phyloP scores from a whole-genome alignment of 208 protist genomes.

The Crithidia expoeki region DNA sequence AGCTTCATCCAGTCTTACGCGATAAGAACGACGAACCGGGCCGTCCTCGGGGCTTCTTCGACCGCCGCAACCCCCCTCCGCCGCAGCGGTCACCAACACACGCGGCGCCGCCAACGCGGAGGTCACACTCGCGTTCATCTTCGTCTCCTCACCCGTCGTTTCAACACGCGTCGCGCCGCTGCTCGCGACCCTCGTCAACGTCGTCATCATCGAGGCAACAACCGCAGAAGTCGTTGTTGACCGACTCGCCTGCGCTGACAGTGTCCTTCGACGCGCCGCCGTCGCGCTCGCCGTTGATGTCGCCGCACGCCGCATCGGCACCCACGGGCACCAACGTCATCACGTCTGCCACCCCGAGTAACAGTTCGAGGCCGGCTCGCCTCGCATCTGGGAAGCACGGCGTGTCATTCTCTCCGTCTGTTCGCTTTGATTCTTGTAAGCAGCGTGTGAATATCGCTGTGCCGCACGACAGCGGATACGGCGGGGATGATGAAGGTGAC shows the following conservation, averaged over 20 bases:
- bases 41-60: not conserved
- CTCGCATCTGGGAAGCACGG: not conserved
- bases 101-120: not conserved
- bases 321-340: not conserved
- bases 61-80: not conserved
- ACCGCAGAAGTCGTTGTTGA: not conserved
- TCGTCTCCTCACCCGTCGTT: not conserved
- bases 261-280: not conserved
- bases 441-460: conserved; percentile 26
- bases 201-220: conserved; percentile 2
- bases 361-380: not conserved
- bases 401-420: conserved; percentile 25
- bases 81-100: not conserved
- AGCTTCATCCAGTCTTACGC: not conserved
- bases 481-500: conserved; percentile 3
- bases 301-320: not conserved
- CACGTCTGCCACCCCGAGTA: not conserved
- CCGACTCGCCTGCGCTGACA: not conserved
- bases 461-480: not conserved
- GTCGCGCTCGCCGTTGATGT: not conserved
- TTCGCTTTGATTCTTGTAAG: conserved; percentile 16
- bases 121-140: not conserved
- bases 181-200: not conserved
- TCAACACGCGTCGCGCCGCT: not conserved
- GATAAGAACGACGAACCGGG: not conserved